Base-by-base conservation (phyloP, 176 grass and related monocot genomes). In the Puya raimondii region DNA sequence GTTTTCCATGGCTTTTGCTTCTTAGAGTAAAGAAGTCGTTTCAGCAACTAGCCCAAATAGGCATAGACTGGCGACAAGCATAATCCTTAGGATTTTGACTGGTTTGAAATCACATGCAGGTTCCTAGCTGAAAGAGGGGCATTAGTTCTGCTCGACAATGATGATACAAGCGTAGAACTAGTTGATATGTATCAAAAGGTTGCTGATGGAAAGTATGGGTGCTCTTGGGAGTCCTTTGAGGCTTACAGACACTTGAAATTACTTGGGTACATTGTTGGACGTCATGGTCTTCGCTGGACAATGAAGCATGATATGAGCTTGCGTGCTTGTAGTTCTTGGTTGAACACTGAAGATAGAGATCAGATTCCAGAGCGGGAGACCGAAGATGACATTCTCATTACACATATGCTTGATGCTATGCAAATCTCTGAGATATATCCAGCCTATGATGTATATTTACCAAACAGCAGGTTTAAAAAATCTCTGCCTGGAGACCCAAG, bases 381-480 rank as follows among this genome's bases (percentile, higher is more conserved):
- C 1, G 65, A 17, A 51, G 58, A 57, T 68, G 73, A 9, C 48
- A 83, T 50, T 77, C 68, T 54, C 64, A 82, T 95, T 61, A 79
- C 51, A 2, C 65, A 68, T 64, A 70, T 63, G n/a, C 58, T 97
- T 54, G 69, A 88, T 54, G 66, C 74, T 64, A 75, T 93, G 80
- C 78, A 82, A 7, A 70, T 88, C 29, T 49, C 74, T 66, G 68
- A 64, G 22, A 71, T 85, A 58, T 77, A 66, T 85, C 86, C 80
- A 70, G 72, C 70, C 9, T 97, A 84, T 80, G 59, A 88, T 65
- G 73, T 97, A 11, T 78, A 92, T 83, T 68, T 70, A 18, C 94
- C 94, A 22, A 97, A 92, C 63, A 97, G 86, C 79, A 88, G 86
- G 67, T 97, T 97, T 65, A 90, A 77, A 61, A 97, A 97, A 78